Evolutionary conservation across 1,284 basidiomycete genomes (phyloP).

Genomic region (Sporisorium scitamineum): DNA sequence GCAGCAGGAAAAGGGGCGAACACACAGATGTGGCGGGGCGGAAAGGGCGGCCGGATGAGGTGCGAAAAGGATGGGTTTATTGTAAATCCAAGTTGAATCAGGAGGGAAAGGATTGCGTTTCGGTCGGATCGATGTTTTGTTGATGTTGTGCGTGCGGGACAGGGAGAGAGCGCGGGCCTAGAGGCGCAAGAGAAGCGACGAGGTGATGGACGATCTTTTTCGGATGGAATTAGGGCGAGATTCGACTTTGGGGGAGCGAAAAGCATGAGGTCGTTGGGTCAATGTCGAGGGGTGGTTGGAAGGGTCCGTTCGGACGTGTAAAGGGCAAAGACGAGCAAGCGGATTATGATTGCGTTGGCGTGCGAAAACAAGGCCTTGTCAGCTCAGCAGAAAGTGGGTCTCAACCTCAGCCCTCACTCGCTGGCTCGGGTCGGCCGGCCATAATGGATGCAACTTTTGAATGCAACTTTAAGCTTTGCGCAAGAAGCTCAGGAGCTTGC

Average conservation of each 20-base stretch:
- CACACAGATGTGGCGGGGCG: constrained; percentile 13
- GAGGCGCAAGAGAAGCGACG: constrained; percentile 1
- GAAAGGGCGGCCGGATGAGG: constrained; percentile 8
- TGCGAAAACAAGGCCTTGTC: not conserved
- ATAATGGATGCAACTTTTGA: not conserved
- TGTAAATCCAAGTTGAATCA: constrained; percentile 12
- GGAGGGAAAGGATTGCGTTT: constrained; percentile 5
- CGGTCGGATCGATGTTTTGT: constrained; percentile 49
- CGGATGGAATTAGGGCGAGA: constrained; percentile 27
- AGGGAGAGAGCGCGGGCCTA: not conserved
- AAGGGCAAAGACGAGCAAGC: constrained; percentile 1
- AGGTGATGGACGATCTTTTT: constrained; percentile 19
- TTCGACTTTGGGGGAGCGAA: constrained; percentile 14
- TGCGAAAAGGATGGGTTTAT: constrained; percentile 19
- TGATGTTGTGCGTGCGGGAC: constrained; percentile 6
- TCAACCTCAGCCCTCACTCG: not conserved
- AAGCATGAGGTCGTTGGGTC: not conserved
- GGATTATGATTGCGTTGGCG: constrained; percentile 1
- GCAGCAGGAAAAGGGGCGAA: constrained; percentile 2
- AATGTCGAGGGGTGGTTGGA: not conserved
- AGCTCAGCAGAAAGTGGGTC: not conserved
- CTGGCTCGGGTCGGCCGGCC: not conserved
- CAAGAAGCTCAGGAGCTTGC: not conserved
- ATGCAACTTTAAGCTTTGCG: not conserved
- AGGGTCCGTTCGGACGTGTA: constrained; percentile 5